Base-by-base conservation (phyloP, 352 stramenopile species). In the Aphanomyces astaci region DNA sequence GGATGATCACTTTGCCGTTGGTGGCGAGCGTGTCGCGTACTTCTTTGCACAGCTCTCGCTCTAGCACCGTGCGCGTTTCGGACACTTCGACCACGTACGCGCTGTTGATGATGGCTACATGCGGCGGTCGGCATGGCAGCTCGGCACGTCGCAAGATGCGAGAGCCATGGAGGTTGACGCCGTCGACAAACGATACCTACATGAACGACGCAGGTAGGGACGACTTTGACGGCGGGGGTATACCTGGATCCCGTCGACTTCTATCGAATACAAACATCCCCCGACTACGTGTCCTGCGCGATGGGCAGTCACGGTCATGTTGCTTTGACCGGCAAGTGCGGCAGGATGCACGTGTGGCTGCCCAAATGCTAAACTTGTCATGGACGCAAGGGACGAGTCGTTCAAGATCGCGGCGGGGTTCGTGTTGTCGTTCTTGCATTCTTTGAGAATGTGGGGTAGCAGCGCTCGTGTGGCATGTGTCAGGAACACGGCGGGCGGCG, bases 1-100 rank as follows among this genome's bases (percentile, higher is more conserved):
- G 87, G 28, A 95, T 86, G 24, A 95, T 79, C 17, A 95, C 87
- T 79, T 95, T 95, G 31, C 87, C 87, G 13, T 80, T 76, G 2
- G 82, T 76, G n/a, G 70, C 71, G 46, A 95, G 74, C 51, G 84
- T 90, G 70, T 95, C 87, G 40, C 88, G 67, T 51, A 95, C 73
- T 19, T 87, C 85, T 27, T 87, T 88, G 56, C 89, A 77, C 1
- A 95, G 76, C 40, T 95, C 87, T 15, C 83, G 81, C 53, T 94
- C 87, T 77, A 95, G 92, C 2, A 77, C 74, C 7, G 75, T 90
- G 36, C 81, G 77, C 2, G 87, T 95, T 68, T 95, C 87, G 2
- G 87, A 95, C 2, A 95, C 85, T 0, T 83, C 88, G 22, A 93
- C 85, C 2, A 86, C 84, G 71, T 93, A 94, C 2, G 80, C 74